Evolutionary conservation across 2,329 filamentous ascomycete genomes (phyloP).

Genomic region (Phyllosticta capitalensis): DNA sequence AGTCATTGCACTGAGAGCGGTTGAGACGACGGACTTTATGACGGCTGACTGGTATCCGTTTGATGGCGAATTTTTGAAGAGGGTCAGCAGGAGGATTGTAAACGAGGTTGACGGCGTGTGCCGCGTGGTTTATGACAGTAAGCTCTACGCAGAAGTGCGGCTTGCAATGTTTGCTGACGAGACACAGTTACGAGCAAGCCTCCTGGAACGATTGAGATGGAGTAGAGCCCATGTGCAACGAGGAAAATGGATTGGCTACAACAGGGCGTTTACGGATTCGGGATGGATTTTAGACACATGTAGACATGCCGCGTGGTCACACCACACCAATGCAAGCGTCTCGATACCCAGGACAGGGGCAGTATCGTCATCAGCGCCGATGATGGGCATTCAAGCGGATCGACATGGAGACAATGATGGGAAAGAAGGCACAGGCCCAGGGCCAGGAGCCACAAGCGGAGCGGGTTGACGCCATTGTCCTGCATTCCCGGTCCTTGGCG

Average conservation of each 20-base stretch:
- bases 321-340: not conserved
- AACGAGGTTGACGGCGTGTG: slow-evolving; percentile 68
- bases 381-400: not conserved
- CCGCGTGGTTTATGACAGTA: slow-evolving; percentile 60
- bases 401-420: not conserved
- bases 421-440: not conserved
- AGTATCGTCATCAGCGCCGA: not conserved
- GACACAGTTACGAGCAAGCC: slow-evolving; percentile 52
- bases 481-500: not conserved
- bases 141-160: slow-evolving; percentile 23
- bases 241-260: not conserved
- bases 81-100: slow-evolving; percentile 57
- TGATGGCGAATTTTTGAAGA: slow-evolving; percentile 53
- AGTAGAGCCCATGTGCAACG: slow-evolving; percentile 37
- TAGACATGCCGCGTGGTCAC: not conserved
- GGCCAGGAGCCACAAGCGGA: not conserved
- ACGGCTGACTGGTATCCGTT: slow-evolving; percentile 62
- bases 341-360: not conserved
- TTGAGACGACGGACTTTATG: slow-evolving; percentile 63
- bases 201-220: slow-evolving; percentile 65
- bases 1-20: slow-evolving; percentile 52
- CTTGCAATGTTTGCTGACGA: slow-evolving; percentile 9
- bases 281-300: slow-evolving; percentile 1
- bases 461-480: not conserved
- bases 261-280: slow-evolving; percentile 7